These are phyloP conservation scores for Trichoderma atrobrunneum DNA, from an alignment of 2,329 filamentous ascomycete genomes.

Conservation along the genomic window DNA sequence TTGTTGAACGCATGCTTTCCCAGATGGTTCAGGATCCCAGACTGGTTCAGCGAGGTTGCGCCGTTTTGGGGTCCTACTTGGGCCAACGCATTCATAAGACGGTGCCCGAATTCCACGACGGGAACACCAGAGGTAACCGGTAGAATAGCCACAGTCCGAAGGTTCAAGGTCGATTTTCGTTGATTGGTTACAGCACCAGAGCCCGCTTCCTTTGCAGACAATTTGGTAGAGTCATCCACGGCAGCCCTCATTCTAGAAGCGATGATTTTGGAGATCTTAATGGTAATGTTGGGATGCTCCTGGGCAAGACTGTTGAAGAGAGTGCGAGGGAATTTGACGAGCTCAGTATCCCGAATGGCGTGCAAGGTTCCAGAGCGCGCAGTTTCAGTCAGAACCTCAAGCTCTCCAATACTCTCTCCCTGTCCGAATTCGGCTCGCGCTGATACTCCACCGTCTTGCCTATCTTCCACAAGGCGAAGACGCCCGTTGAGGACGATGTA, in stretches of 20 bases:
- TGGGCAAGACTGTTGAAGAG: conserved; percentile 96
- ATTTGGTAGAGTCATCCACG: conserved; percentile 74
- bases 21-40: conserved; percentile 89
- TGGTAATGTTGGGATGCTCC: conserved; percentile 96
- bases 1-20: conserved; percentile 94
- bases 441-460: conserved; percentile 74
- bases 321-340: conserved; percentile 93
- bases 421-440: conserved; percentile 93
- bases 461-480: conserved; percentile 78
- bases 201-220: conserved; percentile 62
- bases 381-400: conserved; percentile 95
- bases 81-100: conserved; percentile 79
- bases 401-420: conserved; percentile 93
- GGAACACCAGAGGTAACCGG: conserved; percentile 90
- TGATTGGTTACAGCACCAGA: conserved; percentile 52
- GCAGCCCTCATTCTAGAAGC: conserved; percentile 89
- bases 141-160: conserved; percentile 87
- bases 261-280: conserved; percentile 98
- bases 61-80: conserved; percentile 89
- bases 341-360: conserved; percentile 92
- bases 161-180: conserved; percentile 82
- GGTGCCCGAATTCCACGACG: conserved; percentile 90
- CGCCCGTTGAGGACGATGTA: conserved; percentile 97
- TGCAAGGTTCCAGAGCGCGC: conserved; percentile 86
- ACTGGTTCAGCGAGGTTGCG: conserved; percentile 88